Evolutionary conservation across 768 basidiomycete genomes (phyloP).

Genomic region (Mycena filopes): DNA sequence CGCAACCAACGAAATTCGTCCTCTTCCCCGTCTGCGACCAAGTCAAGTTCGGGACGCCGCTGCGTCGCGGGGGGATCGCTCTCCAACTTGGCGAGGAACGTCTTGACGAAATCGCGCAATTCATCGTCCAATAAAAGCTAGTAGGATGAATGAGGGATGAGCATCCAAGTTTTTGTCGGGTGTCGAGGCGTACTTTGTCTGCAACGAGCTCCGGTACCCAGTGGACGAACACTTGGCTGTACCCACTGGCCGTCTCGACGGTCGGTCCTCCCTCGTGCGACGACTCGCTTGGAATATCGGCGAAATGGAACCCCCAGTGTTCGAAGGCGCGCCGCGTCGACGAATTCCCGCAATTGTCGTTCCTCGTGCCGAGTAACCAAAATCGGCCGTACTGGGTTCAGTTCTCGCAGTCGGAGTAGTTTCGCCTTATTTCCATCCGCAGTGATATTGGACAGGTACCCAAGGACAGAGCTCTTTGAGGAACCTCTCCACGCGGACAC

Average conservation of each 20-base stretch:
- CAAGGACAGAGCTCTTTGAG: constrained; percentile 78
- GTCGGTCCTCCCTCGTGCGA: constrained; percentile 39
- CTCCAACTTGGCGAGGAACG: constrained; percentile 72
- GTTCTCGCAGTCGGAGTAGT: constrained; percentile 37
- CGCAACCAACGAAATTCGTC: constrained; percentile 68
- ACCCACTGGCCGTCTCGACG: constrained; percentile 48
- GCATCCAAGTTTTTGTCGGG: constrained; percentile 19
- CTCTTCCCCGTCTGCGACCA: constrained; percentile 32
- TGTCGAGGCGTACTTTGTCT: constrained; percentile 60
- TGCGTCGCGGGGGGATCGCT: constrained; percentile 48
- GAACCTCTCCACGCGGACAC: constrained; percentile 89
- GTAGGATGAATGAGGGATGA: constrained; percentile 18
- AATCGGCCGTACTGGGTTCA: constrained; percentile 67
- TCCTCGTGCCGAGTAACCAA: constrained; percentile 77
- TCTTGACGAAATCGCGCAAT: constrained; percentile 79
- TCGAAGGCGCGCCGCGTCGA: constrained; percentile 60
- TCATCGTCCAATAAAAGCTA: constrained; percentile 77
- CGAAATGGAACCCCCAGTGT: constrained; percentile 78
- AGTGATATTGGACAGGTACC: constrained; percentile 62
- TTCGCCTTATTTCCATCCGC: constrained; percentile 36
- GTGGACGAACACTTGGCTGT: constrained; percentile 72
- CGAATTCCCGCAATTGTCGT: constrained; percentile 53
- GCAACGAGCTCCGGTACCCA: constrained; percentile 76
- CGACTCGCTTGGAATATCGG: constrained; percentile 42
- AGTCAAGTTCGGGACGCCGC: constrained; percentile 38